Base-by-base conservation (phyloP, 768 basidiomycete genomes). In the Cantharellus anzutake region DNA sequence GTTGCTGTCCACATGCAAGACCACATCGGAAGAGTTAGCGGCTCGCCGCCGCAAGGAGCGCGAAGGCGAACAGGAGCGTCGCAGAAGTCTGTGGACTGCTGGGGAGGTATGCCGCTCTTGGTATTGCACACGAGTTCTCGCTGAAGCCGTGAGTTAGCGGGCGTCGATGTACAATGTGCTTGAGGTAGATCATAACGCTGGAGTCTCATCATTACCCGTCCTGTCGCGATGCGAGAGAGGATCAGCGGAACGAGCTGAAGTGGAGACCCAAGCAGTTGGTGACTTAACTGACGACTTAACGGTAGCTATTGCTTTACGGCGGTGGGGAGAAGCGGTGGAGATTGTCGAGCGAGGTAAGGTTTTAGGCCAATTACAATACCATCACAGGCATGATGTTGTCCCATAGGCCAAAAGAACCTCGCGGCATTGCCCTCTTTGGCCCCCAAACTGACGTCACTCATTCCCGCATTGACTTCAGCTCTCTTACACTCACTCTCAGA, bases 231-330 rank as follows among this genome's bases (percentile, higher is more conserved):
- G 75, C 11, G 68, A 74, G 3, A 74, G 73, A 61, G 79, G 20
- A 29, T 29, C 79, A 14, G 85, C 84, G 68, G 83, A 84, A 61
- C 84, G 86, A 67, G 76, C 77, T 0, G 89, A 92, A 63, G 77
- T 81, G 56, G 91, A 96, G 69, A 73, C 81, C 1, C 79, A 83
- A n/a, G 96, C 85, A 81, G 79, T 86, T 5, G 82, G 84, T 51
- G 92, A 97, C 59, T 94, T 88, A 75, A 81, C 86, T 3, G 96
- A 99, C 66, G 82, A 93, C 51, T 71, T 97, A 34, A 87, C 87
- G 0, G 91, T 98, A 3, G 81, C 91, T 0, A 92, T 97, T 60
- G 86, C 93, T 1, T 73, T 92, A 52, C 78, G 87, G 56, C 80
- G 88, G 63, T 98, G 93, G 87, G 80, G 84, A 50, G 81, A 84